Conservation (phyloP, 768 basidiomycete genomes). For the Lactifluus hygrophoroides region DNA sequence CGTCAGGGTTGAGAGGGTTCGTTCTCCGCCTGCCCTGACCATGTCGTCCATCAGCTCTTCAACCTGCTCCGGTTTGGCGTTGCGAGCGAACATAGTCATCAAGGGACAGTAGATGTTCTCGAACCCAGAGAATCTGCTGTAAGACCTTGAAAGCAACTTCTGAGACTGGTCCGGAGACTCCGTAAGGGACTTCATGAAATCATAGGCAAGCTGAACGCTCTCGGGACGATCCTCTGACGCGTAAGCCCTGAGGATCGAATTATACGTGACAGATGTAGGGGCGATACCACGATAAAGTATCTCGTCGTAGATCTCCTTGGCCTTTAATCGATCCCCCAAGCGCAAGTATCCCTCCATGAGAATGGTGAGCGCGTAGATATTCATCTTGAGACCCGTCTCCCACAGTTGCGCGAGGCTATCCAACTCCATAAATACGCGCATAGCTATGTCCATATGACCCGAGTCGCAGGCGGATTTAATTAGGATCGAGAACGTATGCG, state of each 20-base stretch:
- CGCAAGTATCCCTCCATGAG: constrained; percentile 69
- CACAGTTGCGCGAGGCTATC: constrained; percentile 35
- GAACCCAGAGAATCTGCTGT: constrained; percentile 37
- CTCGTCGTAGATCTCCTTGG: constrained; percentile 59
- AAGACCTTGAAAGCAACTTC: constrained; percentile 33
- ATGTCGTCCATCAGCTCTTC: constrained; percentile 48
- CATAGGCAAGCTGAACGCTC: constrained; percentile 52
- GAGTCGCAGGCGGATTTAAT: constrained; percentile 78
- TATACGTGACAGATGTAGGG: constrained; percentile 62
- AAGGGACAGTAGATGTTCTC: constrained; percentile 56
- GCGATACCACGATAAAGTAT: constrained; percentile 60
- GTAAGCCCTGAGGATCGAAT: constrained; percentile 56
- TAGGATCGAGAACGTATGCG: constrained; percentile 59
- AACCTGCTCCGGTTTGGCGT: constrained; percentile 41
- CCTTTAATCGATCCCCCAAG: constrained; percentile 39
- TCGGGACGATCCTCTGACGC: constrained; percentile 39
- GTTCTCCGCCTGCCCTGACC: constrained; percentile 44
- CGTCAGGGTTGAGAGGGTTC: constrained; percentile 52
- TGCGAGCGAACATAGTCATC: constrained; percentile 41
- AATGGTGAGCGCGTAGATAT: constrained; percentile 59
- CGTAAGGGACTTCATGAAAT: constrained; percentile 51
- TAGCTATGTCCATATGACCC: constrained; percentile 53
- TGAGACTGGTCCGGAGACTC: constrained; percentile 28
- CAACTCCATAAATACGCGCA: constrained; percentile 62
- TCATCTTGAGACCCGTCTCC: constrained; percentile 36